phyloP scores from a whole-genome alignment of 177 flowering plant species.

The Vitis hybrid region DNA sequence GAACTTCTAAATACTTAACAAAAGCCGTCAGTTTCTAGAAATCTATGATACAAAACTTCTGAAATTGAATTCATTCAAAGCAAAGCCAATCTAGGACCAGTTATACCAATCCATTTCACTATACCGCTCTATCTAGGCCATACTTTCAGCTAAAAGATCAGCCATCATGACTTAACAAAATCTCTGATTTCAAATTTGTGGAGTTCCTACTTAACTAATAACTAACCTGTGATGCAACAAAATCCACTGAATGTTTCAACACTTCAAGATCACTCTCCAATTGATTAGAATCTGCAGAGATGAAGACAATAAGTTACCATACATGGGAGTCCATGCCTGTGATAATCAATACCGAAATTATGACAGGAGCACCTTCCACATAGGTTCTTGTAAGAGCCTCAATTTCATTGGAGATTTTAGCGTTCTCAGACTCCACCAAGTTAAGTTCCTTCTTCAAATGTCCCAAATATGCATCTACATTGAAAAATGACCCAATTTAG shows the following conservation, averaged over 20 bases:
- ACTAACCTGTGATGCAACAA: conserved; percentile 33
- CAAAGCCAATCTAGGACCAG: too few relatives aligned
- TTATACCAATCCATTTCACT: too few relatives aligned
- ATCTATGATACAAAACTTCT: too few relatives aligned
- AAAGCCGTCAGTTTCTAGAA: too few relatives aligned
- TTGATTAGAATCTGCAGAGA: conserved; percentile 30
- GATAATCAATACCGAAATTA: too few relatives aligned
- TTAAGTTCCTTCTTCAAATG: conserved; percentile 34
- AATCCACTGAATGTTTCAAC: conserved; percentile 29
- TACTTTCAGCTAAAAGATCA: neutral
- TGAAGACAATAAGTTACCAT: too few relatives aligned
- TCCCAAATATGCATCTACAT: conserved; percentile 34
- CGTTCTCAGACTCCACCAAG: conserved; percentile 28
- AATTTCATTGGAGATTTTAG: conserved; percentile 33
- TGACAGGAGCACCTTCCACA: conserved; percentile 27
- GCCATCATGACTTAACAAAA: neutral
- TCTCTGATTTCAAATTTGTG: neutral
- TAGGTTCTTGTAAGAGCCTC: conserved; percentile 30
- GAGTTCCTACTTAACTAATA: neutral
- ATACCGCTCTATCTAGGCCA: too few relatives aligned
- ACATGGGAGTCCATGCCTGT: too few relatives aligned
- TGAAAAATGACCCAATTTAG: neutral
- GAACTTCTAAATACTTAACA: too few relatives aligned
- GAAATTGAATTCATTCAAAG: too few relatives aligned
- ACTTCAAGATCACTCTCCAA: conserved; percentile 40